Percentiles rank a stretch among this genome's conserved stretches.
Evolutionary conservation across 306 rosid genomes (phyloP).

Genomic region (Dryas drummondii): DNA sequence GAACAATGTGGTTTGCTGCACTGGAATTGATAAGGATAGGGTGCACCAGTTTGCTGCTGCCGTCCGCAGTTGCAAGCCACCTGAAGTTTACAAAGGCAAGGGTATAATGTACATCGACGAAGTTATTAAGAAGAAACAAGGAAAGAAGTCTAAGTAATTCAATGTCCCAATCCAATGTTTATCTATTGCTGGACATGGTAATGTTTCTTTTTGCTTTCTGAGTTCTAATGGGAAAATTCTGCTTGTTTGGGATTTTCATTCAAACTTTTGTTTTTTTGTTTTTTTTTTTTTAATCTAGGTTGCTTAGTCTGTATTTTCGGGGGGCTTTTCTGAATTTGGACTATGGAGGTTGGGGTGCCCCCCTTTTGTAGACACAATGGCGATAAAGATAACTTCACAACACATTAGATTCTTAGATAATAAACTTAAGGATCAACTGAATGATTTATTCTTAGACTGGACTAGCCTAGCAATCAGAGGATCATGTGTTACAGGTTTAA

Average conservation of each 20-base stretch:
- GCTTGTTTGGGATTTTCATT: background rate
- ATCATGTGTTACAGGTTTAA: background rate
- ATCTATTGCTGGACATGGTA: background rate
- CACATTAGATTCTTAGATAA: background rate
- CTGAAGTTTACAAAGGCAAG: conserved; percentile 92
- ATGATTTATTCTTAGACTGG: background rate
- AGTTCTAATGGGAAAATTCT: background rate
- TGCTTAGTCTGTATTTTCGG: background rate
- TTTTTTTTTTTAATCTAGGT: background rate
- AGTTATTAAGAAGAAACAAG: conserved; percentile 75
- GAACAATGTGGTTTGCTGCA: conserved; percentile 86
- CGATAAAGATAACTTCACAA: background rate
- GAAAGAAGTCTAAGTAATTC: conserved; percentile 81
- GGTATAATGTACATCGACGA: conserved; percentile 85
- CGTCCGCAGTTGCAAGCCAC: conserved; percentile 79
- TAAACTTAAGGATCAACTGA: background rate
- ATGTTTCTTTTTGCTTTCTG: background rate
- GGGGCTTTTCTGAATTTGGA: background rate
- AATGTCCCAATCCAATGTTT: background rate
- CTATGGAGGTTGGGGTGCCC: background rate
- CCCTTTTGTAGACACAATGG: background rate
- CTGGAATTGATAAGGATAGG: conserved; percentile 80
- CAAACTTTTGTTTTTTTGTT: background rate
- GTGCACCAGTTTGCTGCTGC: conserved; percentile 87
- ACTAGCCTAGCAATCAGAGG: background rate